Evolutionary conservation across 805 yeast genomes (phyloP).

Genomic region (Wickerhamomyces sydowiorum): DNA sequence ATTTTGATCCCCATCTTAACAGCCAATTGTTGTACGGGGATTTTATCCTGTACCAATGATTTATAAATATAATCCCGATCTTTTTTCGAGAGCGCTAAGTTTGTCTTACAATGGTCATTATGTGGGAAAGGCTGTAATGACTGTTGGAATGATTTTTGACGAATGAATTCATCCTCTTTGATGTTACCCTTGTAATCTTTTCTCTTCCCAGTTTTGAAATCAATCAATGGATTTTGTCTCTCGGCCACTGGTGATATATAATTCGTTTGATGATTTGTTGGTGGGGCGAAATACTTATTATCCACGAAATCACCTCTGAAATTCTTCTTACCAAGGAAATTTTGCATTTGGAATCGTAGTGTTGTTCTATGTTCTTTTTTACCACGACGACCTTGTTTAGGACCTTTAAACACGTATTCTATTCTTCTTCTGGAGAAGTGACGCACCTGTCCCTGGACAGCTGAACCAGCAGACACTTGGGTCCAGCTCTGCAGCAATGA

Average conservation of each 20-base stretch:
- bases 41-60: conserved; percentile 46
- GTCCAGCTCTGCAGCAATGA: neutral
- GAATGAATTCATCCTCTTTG: conserved; percentile 5
- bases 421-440: conserved; percentile 45
- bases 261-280: conserved; percentile 64
- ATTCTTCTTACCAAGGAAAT: conserved; percentile 79
- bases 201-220: conserved; percentile 27
- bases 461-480: neutral
- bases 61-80: conserved; percentile 56
- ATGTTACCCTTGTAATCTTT: conserved; percentile 17
- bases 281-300: conserved; percentile 69
- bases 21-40: conserved; percentile 68
- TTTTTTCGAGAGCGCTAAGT: conserved; percentile 48
- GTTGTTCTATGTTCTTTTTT: conserved; percentile 42
- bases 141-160: conserved; percentile 8
- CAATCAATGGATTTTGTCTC: conserved; percentile 30
- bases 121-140: conserved; percentile 76
- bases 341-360: conserved; percentile 58
- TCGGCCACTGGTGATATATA: conserved; percentile 57
- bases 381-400: conserved; percentile 33
- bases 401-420: conserved; percentile 51
- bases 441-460: conserved; percentile 29
- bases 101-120: conserved; percentile 66
- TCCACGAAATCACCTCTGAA: conserved; percentile 74
- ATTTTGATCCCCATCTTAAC: conserved; percentile 73